Evolutionary conservation across 2,329 filamentous ascomycete species (phyloP).

Genomic region (Ciborinia camelliae): DNA sequence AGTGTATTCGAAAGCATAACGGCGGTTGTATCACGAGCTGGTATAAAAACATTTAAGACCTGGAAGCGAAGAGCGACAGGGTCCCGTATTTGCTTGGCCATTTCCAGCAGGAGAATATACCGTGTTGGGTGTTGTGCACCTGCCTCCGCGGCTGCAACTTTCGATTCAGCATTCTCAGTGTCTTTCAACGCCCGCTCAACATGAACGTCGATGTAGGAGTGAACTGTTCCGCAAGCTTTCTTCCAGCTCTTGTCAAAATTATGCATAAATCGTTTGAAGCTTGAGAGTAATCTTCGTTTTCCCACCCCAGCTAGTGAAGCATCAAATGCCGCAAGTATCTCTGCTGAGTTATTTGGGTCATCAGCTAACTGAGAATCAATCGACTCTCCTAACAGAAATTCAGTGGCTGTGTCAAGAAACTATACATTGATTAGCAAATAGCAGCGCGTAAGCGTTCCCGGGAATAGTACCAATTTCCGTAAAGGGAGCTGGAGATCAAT

Average conservation of each 20-base stretch:
- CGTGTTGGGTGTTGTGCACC: not conserved
- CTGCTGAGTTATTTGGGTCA: conserved; percentile 6
- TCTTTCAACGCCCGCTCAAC: not conserved
- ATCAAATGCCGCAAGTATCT: not conserved
- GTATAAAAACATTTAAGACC: conserved; percentile 14
- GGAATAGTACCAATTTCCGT: not conserved
- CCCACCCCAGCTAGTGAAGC: not conserved
- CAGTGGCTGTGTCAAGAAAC: conserved; percentile 14
- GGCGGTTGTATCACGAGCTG: conserved; percentile 5
- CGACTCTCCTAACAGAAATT: conserved; percentile 10
- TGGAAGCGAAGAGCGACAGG: conserved; percentile 16
- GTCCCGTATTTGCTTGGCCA: conserved; percentile 20
- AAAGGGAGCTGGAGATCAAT: conserved; percentile 16
- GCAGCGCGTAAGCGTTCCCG: not conserved
- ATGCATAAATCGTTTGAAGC: not conserved
- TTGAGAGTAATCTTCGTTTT: conserved; percentile 9
- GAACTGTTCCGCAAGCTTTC: conserved; percentile 8
- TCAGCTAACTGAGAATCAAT: not conserved
- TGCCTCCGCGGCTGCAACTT: not conserved
- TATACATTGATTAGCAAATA: not conserved
- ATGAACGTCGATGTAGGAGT: conserved; percentile 15
- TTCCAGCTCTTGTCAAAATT: conserved; percentile 11
- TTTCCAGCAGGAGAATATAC: conserved; percentile 18
- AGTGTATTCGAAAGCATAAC: conserved; percentile 12
- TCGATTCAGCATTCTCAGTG: not conserved